These are phyloP conservation scores for Emergomyces africanus DNA, from an alignment of 2,329 filamentous ascomycete genomes.

Conservation along the genomic window DNA sequence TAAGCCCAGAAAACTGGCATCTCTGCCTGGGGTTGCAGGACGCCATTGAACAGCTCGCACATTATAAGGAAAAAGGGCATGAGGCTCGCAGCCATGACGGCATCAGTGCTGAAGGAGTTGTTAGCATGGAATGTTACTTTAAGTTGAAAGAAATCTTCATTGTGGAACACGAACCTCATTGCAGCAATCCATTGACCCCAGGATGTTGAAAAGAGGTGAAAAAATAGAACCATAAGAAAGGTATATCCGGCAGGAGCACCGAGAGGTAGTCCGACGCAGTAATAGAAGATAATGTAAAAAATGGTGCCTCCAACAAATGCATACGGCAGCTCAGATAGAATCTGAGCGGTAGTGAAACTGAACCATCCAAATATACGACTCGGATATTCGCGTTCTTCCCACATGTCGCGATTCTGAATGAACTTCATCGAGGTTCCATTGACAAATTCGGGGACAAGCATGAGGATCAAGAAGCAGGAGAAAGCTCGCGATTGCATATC, in stretches of 20 bases:
- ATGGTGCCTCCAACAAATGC: constrained; percentile 48
- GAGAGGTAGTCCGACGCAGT: constrained; percentile 51
- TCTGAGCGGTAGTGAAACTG: constrained; percentile 55
- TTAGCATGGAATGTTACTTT: background rate
- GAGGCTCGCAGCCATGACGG: constrained; percentile 64
- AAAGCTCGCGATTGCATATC: constrained; percentile 62
- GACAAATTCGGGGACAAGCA: constrained; percentile 54
- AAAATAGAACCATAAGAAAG: constrained; percentile 60
- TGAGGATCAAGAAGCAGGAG: constrained; percentile 48
- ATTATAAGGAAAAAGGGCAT: constrained; percentile 76
- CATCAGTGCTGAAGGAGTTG: constrained; percentile 21
- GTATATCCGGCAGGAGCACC: constrained; percentile 54
- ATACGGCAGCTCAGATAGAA: constrained; percentile 55
- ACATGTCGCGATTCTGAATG: constrained; percentile 54
- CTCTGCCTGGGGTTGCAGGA: constrained; percentile 63
- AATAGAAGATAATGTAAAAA: constrained; percentile 63
- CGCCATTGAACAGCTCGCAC: constrained; percentile 76
- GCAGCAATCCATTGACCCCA: constrained; percentile 74
- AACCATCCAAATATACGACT: constrained; percentile 59
- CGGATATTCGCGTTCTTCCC: constrained; percentile 55
- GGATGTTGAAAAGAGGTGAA: constrained; percentile 55
- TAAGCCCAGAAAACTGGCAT: constrained; percentile 68
- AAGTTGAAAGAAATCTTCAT: background rate
- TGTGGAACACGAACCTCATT: constrained; percentile 42
- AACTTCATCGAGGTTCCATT: constrained; percentile 60